These are phyloP conservation scores for Cladosporium sp. DNA, from an alignment of 2,329 filamentous ascomycete species.

Conservation along the genomic window DNA sequence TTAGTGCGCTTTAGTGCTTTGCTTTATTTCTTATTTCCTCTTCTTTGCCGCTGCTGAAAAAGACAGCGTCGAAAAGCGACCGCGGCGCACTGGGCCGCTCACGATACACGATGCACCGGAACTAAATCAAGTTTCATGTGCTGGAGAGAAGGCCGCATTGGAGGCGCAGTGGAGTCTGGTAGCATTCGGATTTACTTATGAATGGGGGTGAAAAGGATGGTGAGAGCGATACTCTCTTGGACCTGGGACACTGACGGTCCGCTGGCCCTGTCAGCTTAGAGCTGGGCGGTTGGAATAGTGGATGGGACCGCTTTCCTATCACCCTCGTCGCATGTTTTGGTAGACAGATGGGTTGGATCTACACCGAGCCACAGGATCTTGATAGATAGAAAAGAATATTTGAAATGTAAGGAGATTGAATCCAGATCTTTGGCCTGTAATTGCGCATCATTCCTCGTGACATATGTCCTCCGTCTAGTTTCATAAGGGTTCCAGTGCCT, in stretches of 20 bases:
- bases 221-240: background rate
- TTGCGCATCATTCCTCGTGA: no score
- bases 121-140: background rate
- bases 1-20: conserved; percentile 6
- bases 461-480: no score
- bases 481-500: no score
- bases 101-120: background rate
- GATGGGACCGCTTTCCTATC: background rate
- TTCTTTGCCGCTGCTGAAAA: background rate
- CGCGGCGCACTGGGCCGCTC: background rate
- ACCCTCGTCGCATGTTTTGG: background rate
- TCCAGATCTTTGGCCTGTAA: no score
- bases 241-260: background rate
- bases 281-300: background rate
- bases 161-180: background rate
- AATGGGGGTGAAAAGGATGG: background rate
- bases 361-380: background rate
- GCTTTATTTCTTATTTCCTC: background rate
- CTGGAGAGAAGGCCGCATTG: background rate
- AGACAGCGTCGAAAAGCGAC: background rate
- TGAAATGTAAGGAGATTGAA: background rate
- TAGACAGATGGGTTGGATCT: background rate
- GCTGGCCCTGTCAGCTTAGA: conserved; percentile 1
- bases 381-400: background rate
- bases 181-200: background rate